Base-by-base conservation (phyloP, 495 filamentous ascomycete genomes). In the Talaromyces adpressus region DNA sequence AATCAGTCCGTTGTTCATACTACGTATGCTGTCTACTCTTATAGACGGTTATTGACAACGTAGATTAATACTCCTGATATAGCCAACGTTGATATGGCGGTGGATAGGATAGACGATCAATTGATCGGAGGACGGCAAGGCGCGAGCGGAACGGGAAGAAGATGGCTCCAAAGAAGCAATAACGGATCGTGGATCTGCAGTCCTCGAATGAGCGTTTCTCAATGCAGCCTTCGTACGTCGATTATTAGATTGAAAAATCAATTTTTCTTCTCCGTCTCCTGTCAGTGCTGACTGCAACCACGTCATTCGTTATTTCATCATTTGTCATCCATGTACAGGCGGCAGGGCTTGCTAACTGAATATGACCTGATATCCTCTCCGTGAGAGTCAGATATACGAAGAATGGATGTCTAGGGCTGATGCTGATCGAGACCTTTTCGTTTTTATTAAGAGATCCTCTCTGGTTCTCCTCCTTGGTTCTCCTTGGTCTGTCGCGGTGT, bases 91-190 rank as follows among this genome's bases (percentile, higher is more conserved):
- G 51, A 23, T 54, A 29, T 54, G 25, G 22, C 51, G 51, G 51
- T 54, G 51, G 51, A 20, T 58, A 57, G 20, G 23, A 56, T 56
- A 9, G 20, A n/a, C 58, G 58, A 60, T n/a, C n/a, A n/a, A n/a
- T n/a, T n/a, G n/a, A n/a, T 60, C 58, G 58, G 58, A n/a, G 49
- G 58, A 58, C 56, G 56, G 56, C 56, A 39, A 58, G 56, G 51
- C 51, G 57, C 58, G 58, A 49, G 58, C 58, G 58, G 58, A 20
- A 60, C 58, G 58, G 58, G 58, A 59, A 59, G 57, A 59, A 39
- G 30, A 32, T 59, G 30, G 51, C 51, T 54, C 51, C n/a, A 23
- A 57, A 60, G 34, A 25, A 54, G 52, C 20, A 54, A 54, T 54
- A 12, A 60, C 39, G 39, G 58, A 41, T 47, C 34, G 39, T 47